phyloP scores from a whole-genome alignment of 495 filamentous ascomycete genomes.

The Diplogelasinospora grovesii region DNA sequence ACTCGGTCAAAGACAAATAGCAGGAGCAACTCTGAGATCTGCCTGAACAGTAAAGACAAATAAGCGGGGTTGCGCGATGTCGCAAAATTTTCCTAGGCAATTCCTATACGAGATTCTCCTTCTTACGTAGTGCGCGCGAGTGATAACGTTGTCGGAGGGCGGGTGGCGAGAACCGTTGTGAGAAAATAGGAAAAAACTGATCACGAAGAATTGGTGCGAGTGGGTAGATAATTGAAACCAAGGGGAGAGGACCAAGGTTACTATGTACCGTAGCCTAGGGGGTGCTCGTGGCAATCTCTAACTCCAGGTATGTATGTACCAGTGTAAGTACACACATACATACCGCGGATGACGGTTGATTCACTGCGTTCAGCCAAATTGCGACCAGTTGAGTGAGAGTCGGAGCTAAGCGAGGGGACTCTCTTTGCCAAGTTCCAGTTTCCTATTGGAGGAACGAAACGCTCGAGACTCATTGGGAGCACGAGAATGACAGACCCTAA shows the following conservation, averaged over 20 bases:
- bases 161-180: too few species aligned
- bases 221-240: constrained; percentile 13
- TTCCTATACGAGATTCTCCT: too few species aligned
- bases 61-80: too few species aligned
- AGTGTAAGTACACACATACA: constrained; percentile 2
- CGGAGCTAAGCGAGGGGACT: constrained; percentile 8
- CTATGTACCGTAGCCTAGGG: constrained; percentile 10
- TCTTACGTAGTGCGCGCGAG: too few species aligned
- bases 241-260: constrained; percentile 16
- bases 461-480: background rate
- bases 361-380: constrained; percentile 17
- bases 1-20: background rate
- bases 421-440: constrained; percentile 2
- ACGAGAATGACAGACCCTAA: too few species aligned
- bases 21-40: too few species aligned
- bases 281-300: constrained; percentile 1
- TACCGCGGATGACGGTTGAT: constrained; percentile 16
- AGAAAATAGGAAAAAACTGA: background rate
- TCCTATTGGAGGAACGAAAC: constrained; percentile 5
- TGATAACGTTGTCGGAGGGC: too few species aligned
- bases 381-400: constrained; percentile 1
- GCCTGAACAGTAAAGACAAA: too few species aligned
- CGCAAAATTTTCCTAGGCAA: too few species aligned
- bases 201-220: background rate
- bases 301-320: too few species aligned